Base-by-base conservation (phyloP, 2,329 filamentous ascomycete species). In the Clonostachys sp. region DNA sequence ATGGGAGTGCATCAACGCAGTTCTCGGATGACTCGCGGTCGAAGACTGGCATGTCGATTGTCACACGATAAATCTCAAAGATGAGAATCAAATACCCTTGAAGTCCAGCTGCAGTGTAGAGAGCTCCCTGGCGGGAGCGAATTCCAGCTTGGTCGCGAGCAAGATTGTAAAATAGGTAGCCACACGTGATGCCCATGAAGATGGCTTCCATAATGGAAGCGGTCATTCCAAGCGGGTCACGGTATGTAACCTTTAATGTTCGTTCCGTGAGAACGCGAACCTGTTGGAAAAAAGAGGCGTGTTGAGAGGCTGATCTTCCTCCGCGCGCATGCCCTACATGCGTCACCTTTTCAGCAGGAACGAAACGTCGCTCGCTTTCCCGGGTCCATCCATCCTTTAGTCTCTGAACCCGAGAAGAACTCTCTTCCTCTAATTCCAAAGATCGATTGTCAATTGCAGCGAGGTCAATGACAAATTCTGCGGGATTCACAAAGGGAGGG, bases 21-120 rank as follows among this genome's bases (percentile, higher is more conserved):
- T 84, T 83, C 61, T 91, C 87, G 34, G 81, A 82, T 34, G 81
- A 77, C 58, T 91, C 87, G 47, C 87, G 81, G 56, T 92, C 87
- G 57, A 90, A 92, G 0, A 87, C 74, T 24, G 81, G 80, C 13
- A 91, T 88, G 52, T 91, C 87, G 44, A 86, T 77, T 0, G 84
- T 88, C 49, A 91, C 67, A 5, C 88, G 81, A 56, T 89, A 91
- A 0, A 81, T 83, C 62, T 91, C 88, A 51, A 88, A 91, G 12
- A 90, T 72, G 12, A 91, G 71, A 44, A 90, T 84, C 4, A 91
- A 72, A 57, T 91, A 91, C 2, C 86, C 86, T 57, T 91, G 87
- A 6, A 91, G 71, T 5, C 80, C 84, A 7, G 84, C 75, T 1
- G 84, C 81, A 3, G 80, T 88, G 55, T 91, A 91, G 0, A 91